These are phyloP conservation scores for Niebla homalea DNA, from an alignment of 495 filamentous ascomycete genomes.

Conservation along the genomic window DNA sequence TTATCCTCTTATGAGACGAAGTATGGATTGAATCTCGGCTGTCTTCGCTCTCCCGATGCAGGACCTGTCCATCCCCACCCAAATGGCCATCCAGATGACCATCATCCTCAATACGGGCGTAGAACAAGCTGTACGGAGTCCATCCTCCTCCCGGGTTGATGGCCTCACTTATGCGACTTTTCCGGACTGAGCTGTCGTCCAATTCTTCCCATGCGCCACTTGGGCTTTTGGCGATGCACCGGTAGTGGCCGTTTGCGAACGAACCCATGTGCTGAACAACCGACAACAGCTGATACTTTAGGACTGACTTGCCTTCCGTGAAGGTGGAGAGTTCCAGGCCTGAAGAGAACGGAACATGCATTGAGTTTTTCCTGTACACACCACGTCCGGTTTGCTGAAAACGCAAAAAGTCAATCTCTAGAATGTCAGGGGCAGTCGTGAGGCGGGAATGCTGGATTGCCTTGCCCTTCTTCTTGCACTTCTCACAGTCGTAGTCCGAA, in stretches of 20 bases:
- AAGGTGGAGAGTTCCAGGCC: conserved; percentile 4
- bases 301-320: neutral
- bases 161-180: neutral
- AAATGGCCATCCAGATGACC: no score
- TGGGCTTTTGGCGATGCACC: conserved; percentile 15
- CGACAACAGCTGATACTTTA: conserved; percentile 6
- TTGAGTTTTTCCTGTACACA: neutral
- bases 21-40: neutral
- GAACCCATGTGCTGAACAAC: conserved; percentile 19
- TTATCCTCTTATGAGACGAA: neutral
- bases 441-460: neutral
- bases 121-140: conserved; percentile 14
- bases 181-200: conserved; percentile 15
- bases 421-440: conserved; percentile 3
- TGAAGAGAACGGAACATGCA: neutral
- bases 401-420: conserved; percentile 2
- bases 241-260: conserved; percentile 22
- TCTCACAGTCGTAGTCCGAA: neutral
- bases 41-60: no score
- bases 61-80: no score
- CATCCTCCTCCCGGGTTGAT: conserved; percentile 2
- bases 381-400: neutral
- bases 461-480: neutral
- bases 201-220: conserved; percentile 17
- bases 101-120: neutral